These are phyloP conservation scores for Coemansia sp. DNA, from an alignment of 371 early-diverging fungal genomes.

Conservation along the genomic window DNA sequence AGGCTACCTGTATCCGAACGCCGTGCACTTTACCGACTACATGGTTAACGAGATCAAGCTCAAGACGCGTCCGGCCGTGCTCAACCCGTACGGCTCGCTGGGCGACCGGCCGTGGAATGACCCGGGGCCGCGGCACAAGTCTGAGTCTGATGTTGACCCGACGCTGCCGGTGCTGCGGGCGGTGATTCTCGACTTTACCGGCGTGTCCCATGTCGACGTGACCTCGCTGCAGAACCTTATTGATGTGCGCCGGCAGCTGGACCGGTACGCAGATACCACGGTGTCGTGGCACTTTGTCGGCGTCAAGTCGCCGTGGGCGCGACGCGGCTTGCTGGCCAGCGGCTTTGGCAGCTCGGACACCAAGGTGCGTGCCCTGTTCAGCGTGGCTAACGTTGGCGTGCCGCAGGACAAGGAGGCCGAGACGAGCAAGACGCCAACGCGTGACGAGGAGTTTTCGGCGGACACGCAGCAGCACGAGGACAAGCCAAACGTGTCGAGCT, in stretches of 20 bases:
- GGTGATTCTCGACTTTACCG: slow-evolving; percentile 76
- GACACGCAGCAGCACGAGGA: slow-evolving; percentile 12
- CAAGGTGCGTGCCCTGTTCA: slow-evolving; percentile 30
- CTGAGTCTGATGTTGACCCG: slow-evolving; percentile 31
- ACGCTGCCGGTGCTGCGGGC: slow-evolving; percentile 61
- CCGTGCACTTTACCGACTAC: slow-evolving; percentile 46
- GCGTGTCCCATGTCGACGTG: slow-evolving; percentile 75
- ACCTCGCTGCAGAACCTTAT: slow-evolving; percentile 74
- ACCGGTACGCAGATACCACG: slow-evolving; percentile 52
- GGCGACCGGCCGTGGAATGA: slow-evolving; percentile 58
- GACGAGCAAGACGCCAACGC: not conserved
- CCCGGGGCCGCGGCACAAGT: slow-evolving; percentile 42
- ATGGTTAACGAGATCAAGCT: slow-evolving; percentile 34
- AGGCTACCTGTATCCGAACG: slow-evolving; percentile 45
- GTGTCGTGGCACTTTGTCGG: slow-evolving; percentile 50
- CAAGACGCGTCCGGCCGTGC: slow-evolving; percentile 26
- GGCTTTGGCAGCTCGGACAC: slow-evolving; percentile 41
- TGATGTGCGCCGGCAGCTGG: slow-evolving; percentile 59
- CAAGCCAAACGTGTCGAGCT: slow-evolving; percentile 10
- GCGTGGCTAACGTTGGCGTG: slow-evolving; percentile 41
- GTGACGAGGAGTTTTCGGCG: slow-evolving; percentile 17
- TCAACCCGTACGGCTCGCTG: slow-evolving; percentile 46
- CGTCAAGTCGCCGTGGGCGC: slow-evolving; percentile 39
- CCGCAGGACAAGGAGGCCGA: slow-evolving; percentile 10
- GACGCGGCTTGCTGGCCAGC: slow-evolving; percentile 39